Evolutionary conservation across 208 protist genomes (phyloP), one percentile per base, ranked within the genome.

Genomic region (Entamoeba histolytica): DNA sequence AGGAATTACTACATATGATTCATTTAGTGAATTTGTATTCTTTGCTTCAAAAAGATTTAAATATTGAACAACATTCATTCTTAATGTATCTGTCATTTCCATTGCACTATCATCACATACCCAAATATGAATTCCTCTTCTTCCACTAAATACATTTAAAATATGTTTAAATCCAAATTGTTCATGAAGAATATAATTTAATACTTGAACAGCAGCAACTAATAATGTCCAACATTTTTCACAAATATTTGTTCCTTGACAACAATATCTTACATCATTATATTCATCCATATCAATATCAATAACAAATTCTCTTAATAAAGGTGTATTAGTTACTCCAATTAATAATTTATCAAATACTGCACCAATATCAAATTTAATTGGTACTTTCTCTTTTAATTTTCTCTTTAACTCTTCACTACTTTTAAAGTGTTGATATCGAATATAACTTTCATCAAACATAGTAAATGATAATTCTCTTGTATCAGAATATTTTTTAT

Each of bases 211-310:
- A 10, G 91, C 93, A 12, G 31, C 5, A 87, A 73, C 31, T 39
- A 92, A 28, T 49, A 94, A 91, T 28, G 7, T 17, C 87, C 87
- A 94, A 94, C 93, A 94, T 19, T 44, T 17, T 28, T 28, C 2
- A 69, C 93, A 94, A 49, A 93, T 51, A 23, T 5, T 73, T 28
- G 52, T 15, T 19, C 52, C 52, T 19, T 39, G 6, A 61, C 61
- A 91, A 39, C 93, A 94, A 47, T 23, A 51, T 47, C 93, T 31
- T 7, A 94, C 87, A 78, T 52, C 39, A 91, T 94, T 73, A 49
- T 94, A 94, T 47, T 94, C 93, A 61, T 92, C 87, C n/a, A 92
- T 49, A 94, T 94, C 93, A 49, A 94, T 55, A 94, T 94, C 93
- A 57, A 94, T 51, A 15, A 94, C 50, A 47, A 94, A 94, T 69